phyloP scores from a whole-genome alignment of 495 filamentous ascomycete species.

The Aspergillus bridgeri region DNA sequence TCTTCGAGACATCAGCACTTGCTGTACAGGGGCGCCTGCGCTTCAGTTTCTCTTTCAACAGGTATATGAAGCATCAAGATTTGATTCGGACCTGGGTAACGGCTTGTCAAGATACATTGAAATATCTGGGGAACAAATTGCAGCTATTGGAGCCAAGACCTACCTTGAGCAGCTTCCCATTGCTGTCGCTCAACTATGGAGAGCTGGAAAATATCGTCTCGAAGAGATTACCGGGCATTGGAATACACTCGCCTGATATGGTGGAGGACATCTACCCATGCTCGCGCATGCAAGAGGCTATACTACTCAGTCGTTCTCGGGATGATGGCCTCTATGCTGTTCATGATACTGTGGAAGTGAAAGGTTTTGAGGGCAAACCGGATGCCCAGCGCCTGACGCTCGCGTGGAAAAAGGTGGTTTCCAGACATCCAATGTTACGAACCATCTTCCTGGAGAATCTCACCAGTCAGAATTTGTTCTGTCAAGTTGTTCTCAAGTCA shows the following conservation, averaged over 20 bases:
- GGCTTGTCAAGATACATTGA: conserved; percentile 53
- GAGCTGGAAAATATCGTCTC: conserved; percentile 48
- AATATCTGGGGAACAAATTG: conserved; percentile 47
- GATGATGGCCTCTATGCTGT: conserved; percentile 57
- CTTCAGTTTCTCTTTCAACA: conserved; percentile 63
- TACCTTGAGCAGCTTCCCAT: conserved; percentile 60
- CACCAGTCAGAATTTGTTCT: conserved; percentile 41
- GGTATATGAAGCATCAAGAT: conserved; percentile 54
- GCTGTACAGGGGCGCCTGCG: conserved; percentile 57
- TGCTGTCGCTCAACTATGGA: conserved; percentile 58
- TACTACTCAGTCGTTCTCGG: conserved; percentile 57
- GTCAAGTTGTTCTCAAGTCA: conserved; percentile 49
- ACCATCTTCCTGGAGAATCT: conserved; percentile 51
- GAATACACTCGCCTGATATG: conserved; percentile 38
- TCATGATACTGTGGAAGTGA: conserved; percentile 60
- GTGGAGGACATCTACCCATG: conserved; percentile 65
- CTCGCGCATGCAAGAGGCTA: conserved; percentile 64
- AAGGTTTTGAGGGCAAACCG: conserved; percentile 23
- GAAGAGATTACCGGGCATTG: conserved; percentile 44
- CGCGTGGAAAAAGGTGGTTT: conserved; percentile 48
- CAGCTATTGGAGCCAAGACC: conserved; percentile 45
- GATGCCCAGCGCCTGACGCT: conserved; percentile 35
- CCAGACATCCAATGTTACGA: conserved; percentile 49
- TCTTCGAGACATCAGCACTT: conserved; percentile 64
- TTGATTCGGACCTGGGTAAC: conserved; percentile 58